phyloP scores from a whole-genome alignment of 2,329 filamentous ascomycete genomes.

The Calycina herbarum region DNA sequence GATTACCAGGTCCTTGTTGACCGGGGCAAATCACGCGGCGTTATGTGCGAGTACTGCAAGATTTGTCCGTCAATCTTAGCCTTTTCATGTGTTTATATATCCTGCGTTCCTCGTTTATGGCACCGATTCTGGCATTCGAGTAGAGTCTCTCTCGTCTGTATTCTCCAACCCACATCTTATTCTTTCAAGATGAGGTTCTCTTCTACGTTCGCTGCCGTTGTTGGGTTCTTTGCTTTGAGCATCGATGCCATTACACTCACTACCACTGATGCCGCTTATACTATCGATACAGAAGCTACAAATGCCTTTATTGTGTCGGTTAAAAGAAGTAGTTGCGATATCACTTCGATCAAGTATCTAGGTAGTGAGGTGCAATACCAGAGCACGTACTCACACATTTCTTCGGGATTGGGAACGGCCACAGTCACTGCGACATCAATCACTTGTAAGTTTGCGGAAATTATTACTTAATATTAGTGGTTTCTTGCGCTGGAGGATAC shows the following conservation, averaged over 20 bases:
- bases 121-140: neutral
- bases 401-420: constrained; percentile 58
- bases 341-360: constrained; percentile 62
- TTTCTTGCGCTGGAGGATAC: neutral
- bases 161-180: neutral
- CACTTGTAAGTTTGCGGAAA: constrained; percentile 14
- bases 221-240: constrained; percentile 29
- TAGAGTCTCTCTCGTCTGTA: neutral
- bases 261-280: constrained; percentile 43
- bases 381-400: constrained; percentile 54
- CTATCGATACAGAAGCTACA: constrained; percentile 49
- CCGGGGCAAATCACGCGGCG: neutral
- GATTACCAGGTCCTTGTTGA: neutral
- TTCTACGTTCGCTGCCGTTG: constrained; percentile 9
- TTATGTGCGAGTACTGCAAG: too few relatives aligned
- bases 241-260: constrained; percentile 46
- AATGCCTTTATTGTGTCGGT: constrained; percentile 54
- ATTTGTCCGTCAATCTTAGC: constrained; percentile 4
- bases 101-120: neutral
- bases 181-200: constrained; percentile 19
- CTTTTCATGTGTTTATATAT: constrained; percentile 1
- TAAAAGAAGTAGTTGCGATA: constrained; percentile 57
- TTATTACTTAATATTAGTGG: too few relatives aligned
- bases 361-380: constrained; percentile 58
- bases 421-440: constrained; percentile 45